Percentiles rank a stretch among this genome's conserved stretches.
phyloP scores from a whole-genome alignment of 2,329 filamentous ascomycete species.

The Nothomitra cinnamomea region DNA sequence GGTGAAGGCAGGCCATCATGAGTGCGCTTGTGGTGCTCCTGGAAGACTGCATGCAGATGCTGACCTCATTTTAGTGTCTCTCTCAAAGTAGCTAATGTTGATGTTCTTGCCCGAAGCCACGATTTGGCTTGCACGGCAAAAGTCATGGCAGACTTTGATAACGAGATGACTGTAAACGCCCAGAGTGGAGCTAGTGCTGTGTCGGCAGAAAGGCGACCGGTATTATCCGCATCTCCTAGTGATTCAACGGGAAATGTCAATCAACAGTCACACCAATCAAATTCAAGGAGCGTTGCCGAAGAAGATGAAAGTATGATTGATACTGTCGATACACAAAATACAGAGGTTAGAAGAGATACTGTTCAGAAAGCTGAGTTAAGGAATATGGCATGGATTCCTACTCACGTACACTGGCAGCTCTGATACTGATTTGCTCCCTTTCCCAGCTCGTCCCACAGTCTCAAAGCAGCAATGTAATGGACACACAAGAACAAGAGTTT shows the following conservation, averaged over 20 bases:
- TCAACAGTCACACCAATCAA: background rate
- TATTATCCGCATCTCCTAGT: no score
- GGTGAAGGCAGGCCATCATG: constrained; percentile 14
- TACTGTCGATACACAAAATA: background rate
- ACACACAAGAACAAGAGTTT: background rate
- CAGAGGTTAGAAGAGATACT: background rate
- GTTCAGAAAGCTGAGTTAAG: background rate
- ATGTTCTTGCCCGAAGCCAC: background rate
- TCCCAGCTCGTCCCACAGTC: background rate
- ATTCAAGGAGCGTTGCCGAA: background rate
- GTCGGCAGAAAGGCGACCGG: no score
- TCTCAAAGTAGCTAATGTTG: constrained; percentile 11
- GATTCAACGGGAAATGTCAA: background rate
- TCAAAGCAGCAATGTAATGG: background rate
- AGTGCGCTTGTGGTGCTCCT: constrained; percentile 9
- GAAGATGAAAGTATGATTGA: background rate
- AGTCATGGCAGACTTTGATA: constrained; percentile 7
- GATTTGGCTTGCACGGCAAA: background rate
- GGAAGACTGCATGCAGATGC: background rate
- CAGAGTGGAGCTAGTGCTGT: background rate
- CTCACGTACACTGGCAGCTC: background rate
- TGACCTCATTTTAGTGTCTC: constrained; percentile 8
- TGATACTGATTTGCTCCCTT: background rate
- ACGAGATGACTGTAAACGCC: constrained; percentile 2
- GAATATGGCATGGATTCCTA: background rate